Evolutionary conservation across 2,329 filamentous ascomycete species (phyloP), one percentile per base, ranked within the genome.

Genomic region (Penicillium sp.): DNA sequence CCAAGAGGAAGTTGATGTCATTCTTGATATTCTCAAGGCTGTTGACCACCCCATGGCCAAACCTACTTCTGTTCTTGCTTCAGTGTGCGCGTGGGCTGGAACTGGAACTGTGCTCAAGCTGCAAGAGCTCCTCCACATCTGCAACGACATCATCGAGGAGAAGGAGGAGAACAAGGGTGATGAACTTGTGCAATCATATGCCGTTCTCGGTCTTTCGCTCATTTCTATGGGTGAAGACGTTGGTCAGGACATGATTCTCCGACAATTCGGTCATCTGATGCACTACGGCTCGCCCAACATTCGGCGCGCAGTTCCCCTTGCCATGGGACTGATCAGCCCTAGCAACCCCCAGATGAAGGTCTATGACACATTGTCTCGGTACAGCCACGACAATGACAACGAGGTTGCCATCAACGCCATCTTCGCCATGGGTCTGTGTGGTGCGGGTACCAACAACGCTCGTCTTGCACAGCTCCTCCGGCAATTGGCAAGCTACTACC

Each of bases 331-430:
- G 51, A 88, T 99, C 70, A 96, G 91, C 77, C 91, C 95, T 11
- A 97, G 92, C 78, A 99, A 99, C 79, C 94, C 94, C 10, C 95
- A 99, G 74, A 99, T 99, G 93, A 99, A 97, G 82, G 90, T 99
- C 45, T 99, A 99, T 79, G 94, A 99, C 74, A 99, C 94, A 0
- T 81, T 99, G 10, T 99, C 94, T 48, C 84, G 94, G 70, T 99
- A 99, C 83, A 95, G 90, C 61, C 94, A 99, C 83, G 94, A 99
- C 79, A 99, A 94, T 64, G 94, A 99, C 77, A 95, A 93, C 59
- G 94, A 99, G 68, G 94, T 99, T 44, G 94, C 94, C 38, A 90
- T 99, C 75, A 99, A 97, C 71, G 92, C 94, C 68, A 99, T 99
- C 71, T 99, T 99, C 70, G 92, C 94, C 64, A 99, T 99, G 94